Percentiles rank a stretch among this genome's conserved stretches.
phyloP scores from a whole-genome alignment of 352 stramenopile species.

The Globisporangium megalacanthum region DNA sequence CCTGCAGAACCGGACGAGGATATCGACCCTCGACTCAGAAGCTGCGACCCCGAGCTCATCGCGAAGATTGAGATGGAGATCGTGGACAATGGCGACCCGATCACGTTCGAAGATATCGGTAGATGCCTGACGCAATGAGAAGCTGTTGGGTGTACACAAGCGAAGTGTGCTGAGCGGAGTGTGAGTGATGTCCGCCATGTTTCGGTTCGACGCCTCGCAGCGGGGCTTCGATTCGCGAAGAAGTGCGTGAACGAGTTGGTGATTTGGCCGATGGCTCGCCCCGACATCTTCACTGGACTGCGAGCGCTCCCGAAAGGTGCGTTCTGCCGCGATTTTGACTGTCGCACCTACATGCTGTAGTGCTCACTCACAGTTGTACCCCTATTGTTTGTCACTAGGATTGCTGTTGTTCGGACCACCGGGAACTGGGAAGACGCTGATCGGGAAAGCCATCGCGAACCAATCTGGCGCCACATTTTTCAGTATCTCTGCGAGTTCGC shows the following conservation, averaged over 20 bases:
- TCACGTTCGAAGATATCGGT: slow-evolving; percentile 98
- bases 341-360: too few species aligned
- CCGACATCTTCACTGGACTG: slow-evolving; percentile 97
- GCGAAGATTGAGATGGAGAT: slow-evolving; percentile 98
- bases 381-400: slow-evolving; percentile 24
- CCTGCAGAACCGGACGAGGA: slow-evolving; percentile 58
- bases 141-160: neutral
- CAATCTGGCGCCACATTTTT: slow-evolving; percentile 98
- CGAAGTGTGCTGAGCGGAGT: neutral
- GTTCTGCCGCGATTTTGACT: neutral
- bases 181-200: slow-evolving; percentile 1
- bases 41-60: slow-evolving; percentile 93
- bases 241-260: slow-evolving; percentile 97
- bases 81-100: slow-evolving; percentile 87
- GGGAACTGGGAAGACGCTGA: slow-evolving; percentile 97
- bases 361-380: neutral
- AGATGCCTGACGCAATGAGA: neutral
- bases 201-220: slow-evolving; percentile 22
- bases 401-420: slow-evolving; percentile 95
- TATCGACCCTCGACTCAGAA: slow-evolving; percentile 91
- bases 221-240: slow-evolving; percentile 96
- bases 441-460: slow-evolving; percentile 99
- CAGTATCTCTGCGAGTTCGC: slow-evolving; percentile 97
- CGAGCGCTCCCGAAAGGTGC: slow-evolving; percentile 87
- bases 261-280: slow-evolving; percentile 97